phyloP scores from a whole-genome alignment of 176 grass and related monocot genomes.

The Carex kokanica region DNA sequence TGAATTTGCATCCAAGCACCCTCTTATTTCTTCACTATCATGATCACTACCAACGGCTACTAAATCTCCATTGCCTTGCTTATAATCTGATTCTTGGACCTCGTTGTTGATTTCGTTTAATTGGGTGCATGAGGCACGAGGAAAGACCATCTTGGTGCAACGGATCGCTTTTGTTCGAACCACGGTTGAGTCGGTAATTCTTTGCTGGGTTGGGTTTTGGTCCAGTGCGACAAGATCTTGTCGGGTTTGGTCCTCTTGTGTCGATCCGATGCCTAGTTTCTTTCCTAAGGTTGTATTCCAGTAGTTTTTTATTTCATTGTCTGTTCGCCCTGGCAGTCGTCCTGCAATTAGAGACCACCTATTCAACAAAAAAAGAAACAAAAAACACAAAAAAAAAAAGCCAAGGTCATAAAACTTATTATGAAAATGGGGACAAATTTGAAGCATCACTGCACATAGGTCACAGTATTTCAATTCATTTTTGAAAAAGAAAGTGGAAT shows the following conservation, averaged over 20 bases:
- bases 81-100: slow-evolving; percentile 6
- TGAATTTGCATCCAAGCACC: slow-evolving; percentile 30
- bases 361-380: slow-evolving; percentile 15
- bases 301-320: slow-evolving; percentile 99
- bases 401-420: background rate
- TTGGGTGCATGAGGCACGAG: background rate
- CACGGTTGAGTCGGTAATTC: background rate
- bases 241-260: background rate
- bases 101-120: background rate
- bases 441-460: background rate
- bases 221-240: background rate
- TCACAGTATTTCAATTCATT: background rate
- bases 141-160: slow-evolving; percentile 2
- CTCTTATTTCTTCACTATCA: slow-evolving; percentile 1
- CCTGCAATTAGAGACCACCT: slow-evolving; percentile 84
- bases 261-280: slow-evolving; percentile 20
- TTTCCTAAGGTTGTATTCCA: slow-evolving; percentile 83
- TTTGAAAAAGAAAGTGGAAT: background rate
- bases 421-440: background rate
- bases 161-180: slow-evolving; percentile 8
- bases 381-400: background rate
- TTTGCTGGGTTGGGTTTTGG: background rate
- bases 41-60: background rate
- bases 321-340: slow-evolving; percentile 91
- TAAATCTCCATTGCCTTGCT: background rate